A percentile compares a stretch with the other conserved stretches of the same genome.
phyloP scores from a whole-genome alignment of 352 stramenopile genomes.

The Halophytophthora batemanensis region DNA sequence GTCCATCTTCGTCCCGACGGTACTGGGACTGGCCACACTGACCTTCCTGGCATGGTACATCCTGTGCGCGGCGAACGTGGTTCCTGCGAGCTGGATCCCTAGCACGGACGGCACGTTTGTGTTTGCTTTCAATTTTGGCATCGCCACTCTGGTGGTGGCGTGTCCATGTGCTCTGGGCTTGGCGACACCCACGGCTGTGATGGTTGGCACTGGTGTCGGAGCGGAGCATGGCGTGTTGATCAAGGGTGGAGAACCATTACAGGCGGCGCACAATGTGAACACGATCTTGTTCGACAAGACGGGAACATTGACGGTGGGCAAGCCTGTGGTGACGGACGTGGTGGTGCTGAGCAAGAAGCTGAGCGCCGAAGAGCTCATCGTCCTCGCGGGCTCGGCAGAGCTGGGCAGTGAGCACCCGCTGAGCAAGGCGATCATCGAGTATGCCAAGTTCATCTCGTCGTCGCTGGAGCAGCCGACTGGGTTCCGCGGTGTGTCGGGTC shows the following conservation, averaged over 20 bases:
- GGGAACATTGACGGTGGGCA: constrained; percentile 95
- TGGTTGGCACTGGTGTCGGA: constrained; percentile 98
- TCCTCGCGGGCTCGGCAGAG: constrained; percentile 90
- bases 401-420: constrained; percentile 94
- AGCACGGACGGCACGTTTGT: constrained; percentile 80
- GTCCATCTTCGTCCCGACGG: constrained; percentile 94
- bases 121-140: constrained; percentile 97
- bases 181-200: constrained; percentile 97
- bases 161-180: constrained; percentile 99
- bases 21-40: constrained; percentile 90
- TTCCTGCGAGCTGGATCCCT: constrained; percentile 71
- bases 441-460: constrained; percentile 82
- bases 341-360: constrained; percentile 75
- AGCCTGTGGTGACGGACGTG: constrained; percentile 86
- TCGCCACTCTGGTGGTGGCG: constrained; percentile 97
- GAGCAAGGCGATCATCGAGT: constrained; percentile 91
- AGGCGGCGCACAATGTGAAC: constrained; percentile 91
- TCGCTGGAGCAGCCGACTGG: constrained; percentile 66
- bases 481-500: constrained; percentile 87
- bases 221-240: constrained; percentile 97
- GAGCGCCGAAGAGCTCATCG: constrained; percentile 82
- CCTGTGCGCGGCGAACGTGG: constrained; percentile 51
- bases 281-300: constrained; percentile 99
- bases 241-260: constrained; percentile 95
- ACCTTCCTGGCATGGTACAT: constrained; percentile 96